Evolutionary conservation across 2,329 filamentous ascomycete genomes (phyloP).

Genomic region (Ophiostoma perfectum): DNA sequence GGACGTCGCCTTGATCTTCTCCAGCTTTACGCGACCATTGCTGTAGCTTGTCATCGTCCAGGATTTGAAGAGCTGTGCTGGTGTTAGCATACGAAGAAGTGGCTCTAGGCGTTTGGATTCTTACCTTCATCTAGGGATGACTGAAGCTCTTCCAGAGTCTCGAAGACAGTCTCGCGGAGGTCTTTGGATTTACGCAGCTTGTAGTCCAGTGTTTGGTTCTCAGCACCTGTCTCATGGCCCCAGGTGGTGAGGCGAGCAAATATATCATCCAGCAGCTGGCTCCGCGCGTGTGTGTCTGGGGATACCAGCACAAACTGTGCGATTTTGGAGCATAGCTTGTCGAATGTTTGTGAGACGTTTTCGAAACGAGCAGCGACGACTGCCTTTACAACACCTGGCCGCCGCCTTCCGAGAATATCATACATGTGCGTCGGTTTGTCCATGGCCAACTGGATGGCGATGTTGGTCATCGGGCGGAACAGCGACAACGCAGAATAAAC

Average conservation of each 20-base stretch:
- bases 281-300: neutral
- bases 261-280: constrained; percentile 20
- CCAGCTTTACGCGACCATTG: constrained; percentile 12
- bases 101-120: no score
- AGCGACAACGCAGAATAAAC: no score
- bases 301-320: neutral
- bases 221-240: constrained; percentile 25
- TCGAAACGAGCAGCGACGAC: constrained; percentile 24
- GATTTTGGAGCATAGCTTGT: constrained; percentile 18
- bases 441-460: constrained; percentile 8
- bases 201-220: constrained; percentile 24
- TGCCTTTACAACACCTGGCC: constrained; percentile 20
- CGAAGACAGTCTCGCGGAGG: constrained; percentile 20
- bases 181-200: constrained; percentile 24
- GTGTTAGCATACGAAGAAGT: neutral
- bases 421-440: constrained; percentile 25
- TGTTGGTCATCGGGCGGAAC: no score
- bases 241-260: constrained; percentile 23
- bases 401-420: constrained; percentile 21
- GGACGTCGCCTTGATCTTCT: neutral
- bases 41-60: constrained; percentile 20
- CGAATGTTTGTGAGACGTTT: constrained; percentile 22
- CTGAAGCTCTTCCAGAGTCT: constrained; percentile 20
- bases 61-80: constrained; percentile 18
- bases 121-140: constrained; percentile 23